Evolutionary conservation across 2,329 filamentous ascomycete species (phyloP).

Genomic region (Lecanicillium sp.): DNA sequence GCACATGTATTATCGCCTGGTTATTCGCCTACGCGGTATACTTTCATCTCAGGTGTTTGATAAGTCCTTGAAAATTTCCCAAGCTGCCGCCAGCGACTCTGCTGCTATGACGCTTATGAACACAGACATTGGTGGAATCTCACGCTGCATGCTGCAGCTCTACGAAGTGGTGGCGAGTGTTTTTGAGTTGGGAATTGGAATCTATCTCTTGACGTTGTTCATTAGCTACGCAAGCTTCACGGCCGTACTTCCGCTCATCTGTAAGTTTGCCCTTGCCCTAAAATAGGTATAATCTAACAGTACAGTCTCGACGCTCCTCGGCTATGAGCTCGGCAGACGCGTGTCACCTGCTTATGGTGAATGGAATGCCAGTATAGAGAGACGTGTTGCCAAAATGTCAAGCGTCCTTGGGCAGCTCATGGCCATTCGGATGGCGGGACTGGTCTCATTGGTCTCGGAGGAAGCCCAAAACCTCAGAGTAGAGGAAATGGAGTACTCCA

Average conservation of each 20-base stretch:
- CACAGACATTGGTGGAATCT: not conserved
- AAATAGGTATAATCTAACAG: too few species aligned
- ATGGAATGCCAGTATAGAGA: slow-evolving; percentile 3
- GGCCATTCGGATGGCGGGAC: slow-evolving; percentile 2
- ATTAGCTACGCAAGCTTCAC: too few species aligned
- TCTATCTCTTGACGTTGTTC: not conserved
- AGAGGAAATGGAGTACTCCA: not conserved
- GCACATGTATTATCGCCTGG: not conserved
- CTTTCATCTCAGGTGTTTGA: not conserved
- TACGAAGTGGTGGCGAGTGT: not conserved
- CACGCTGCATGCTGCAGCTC: not conserved
- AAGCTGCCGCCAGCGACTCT: not conserved
- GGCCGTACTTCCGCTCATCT: too few species aligned
- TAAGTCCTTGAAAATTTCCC: not conserved
- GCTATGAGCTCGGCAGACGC: too few species aligned
- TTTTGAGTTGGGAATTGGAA: not conserved
- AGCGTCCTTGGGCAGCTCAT: slow-evolving; percentile 1
- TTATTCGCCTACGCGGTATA: not conserved
- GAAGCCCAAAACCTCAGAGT: not conserved
- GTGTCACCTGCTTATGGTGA: not conserved
- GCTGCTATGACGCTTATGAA: not conserved
- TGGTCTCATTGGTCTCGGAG: not conserved
- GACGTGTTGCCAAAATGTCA: not conserved
- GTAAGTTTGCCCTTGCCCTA: too few species aligned
- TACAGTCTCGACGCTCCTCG: too few species aligned